A percentile compares a stretch with the other conserved stretches of the same genome.
Evolutionary conservation across 2,329 filamentous ascomycete species (phyloP).

Genomic region (Penicillium italicum): DNA sequence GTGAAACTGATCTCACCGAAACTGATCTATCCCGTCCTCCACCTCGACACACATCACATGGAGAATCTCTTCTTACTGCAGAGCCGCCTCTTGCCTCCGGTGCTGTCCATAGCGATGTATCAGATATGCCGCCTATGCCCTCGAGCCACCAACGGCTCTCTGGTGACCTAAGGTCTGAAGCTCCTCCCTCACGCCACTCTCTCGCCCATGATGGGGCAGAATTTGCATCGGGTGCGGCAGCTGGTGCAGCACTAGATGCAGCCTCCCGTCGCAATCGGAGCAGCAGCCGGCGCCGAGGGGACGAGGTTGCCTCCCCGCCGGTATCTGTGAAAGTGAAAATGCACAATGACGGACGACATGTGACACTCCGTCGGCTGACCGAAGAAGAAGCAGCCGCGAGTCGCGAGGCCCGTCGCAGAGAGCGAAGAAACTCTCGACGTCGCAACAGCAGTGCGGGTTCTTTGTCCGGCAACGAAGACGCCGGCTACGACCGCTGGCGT

Average conservation of each 20-base stretch:
- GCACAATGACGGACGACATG: conserved; percentile 61
- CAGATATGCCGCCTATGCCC: conserved; percentile 40
- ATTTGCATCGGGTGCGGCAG: conserved; percentile 25
- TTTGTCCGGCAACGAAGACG: conserved; percentile 40
- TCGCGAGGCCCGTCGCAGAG: conserved; percentile 52
- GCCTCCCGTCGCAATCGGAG: conserved; percentile 31
- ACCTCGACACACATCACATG: conserved; percentile 29
- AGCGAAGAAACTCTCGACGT: conserved; percentile 40
- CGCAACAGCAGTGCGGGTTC: conserved; percentile 42
- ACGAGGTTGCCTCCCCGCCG: conserved; percentile 53
- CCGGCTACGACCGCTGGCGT: conserved; percentile 44
- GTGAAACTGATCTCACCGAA: conserved; percentile 38
- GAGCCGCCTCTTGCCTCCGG: conserved; percentile 32
- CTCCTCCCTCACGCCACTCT: conserved; percentile 18
- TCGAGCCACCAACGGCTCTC: conserved; percentile 39
- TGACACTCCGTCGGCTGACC: conserved; percentile 59
- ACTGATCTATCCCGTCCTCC: conserved; percentile 31
- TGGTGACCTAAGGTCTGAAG: conserved; percentile 31
- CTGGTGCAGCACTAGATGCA: conserved; percentile 31
- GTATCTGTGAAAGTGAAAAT: conserved; percentile 64
- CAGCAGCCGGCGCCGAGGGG: conserved; percentile 30
- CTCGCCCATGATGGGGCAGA: conserved; percentile 21
- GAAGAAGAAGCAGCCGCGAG: conserved; percentile 61
- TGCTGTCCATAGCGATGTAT: conserved; percentile 28
- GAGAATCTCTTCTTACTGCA: conserved; percentile 34